phyloP scores from a whole-genome alignment of 2,329 filamentous ascomycete species.

The Sphaceloma murrayae region DNA sequence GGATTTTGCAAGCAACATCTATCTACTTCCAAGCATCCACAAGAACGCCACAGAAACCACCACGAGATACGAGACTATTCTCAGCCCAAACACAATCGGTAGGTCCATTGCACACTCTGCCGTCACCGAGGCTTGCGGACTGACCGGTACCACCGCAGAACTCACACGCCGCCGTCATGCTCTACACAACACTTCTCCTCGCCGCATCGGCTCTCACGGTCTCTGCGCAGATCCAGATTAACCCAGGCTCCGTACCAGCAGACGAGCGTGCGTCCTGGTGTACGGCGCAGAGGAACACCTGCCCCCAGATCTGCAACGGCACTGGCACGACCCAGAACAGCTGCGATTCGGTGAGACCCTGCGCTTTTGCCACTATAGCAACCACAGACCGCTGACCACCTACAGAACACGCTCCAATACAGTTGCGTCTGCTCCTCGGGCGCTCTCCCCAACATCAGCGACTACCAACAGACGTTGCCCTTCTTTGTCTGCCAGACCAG shows the following conservation, averaged over 20 bases:
- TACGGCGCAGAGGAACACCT: constrained; percentile 48
- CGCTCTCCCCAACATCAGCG: constrained; percentile 44
- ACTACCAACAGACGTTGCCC: constrained; percentile 50
- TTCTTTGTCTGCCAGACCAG: constrained; percentile 50
- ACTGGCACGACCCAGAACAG: constrained; percentile 38
- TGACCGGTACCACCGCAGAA: too few relatives aligned
- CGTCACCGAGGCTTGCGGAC: too few relatives aligned
- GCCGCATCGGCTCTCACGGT: constrained; percentile 39
- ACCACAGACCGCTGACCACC: constrained; percentile 17
- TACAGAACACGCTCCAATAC: constrained; percentile 41
- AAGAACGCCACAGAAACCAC: too few relatives aligned
- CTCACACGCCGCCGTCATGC: constrained; percentile 33
- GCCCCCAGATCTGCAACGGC: constrained; percentile 49
- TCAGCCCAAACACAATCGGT: too few relatives aligned
- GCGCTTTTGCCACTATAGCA: not conserved
- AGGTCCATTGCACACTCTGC: too few relatives aligned
- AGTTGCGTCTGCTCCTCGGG: constrained; percentile 50
- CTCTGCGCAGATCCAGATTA: constrained; percentile 39
- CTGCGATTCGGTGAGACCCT: constrained; percentile 47
- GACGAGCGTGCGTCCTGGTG: constrained; percentile 45
- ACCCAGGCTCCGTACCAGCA: constrained; percentile 33
- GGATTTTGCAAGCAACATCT: too few relatives aligned
- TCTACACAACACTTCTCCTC: constrained; percentile 39
- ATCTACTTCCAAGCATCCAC: too few relatives aligned
- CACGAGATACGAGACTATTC: too few relatives aligned